Evolutionary conservation across 352 stramenopile genomes (phyloP), one percentile per base, ranked within the genome.

Genomic region (Phytopythium oedochilum): DNA sequence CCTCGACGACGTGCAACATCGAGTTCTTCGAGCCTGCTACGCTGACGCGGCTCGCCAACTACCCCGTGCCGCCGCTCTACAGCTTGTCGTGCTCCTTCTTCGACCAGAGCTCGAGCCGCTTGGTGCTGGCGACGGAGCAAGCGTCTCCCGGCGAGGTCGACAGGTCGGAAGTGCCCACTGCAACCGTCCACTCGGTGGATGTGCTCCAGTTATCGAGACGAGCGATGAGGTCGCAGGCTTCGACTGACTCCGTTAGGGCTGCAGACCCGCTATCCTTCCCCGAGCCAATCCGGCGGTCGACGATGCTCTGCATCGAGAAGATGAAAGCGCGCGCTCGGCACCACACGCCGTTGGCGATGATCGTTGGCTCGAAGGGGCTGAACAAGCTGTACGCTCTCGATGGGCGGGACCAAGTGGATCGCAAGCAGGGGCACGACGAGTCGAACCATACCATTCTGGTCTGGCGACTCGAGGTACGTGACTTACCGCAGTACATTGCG

Each of bases 11-110:
- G 28, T 84, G 82, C 49, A 70, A 56, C 18, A 64, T 91, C 5
- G 44, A 86, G 25, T 64, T 91, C n/a, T 40, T 93, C 29, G 80
- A 93, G 47, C 76, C 83, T 5, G 70, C 61, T 11, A 74, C 80
- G 20, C 66, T 93, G 42, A 64, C 73, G 22, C 77, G 80, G 34
- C 56, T 90, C 15, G 63, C 86, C 9, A 45, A 66, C 23, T 89
- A 87, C 53, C 59, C 57, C 5, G 78, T 77, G 15, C 75, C 76
- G 18, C 32, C 55, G 7, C 56, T 55, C 0, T 78, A 87, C 23
- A 49, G 52, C 7, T 57, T 93, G 45, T 63, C 64, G 23, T 88
- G 73, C 52, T 40, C 57, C 2, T 67, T 64, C 40, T 81, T 75
- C n/a, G 80, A 89, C 25, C 32, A 57, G 3, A 20, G 42, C 22